These are phyloP conservation scores for Ogataea pilisensis DNA, from an alignment of 805 yeast genomes.

Conservation along the genomic window DNA sequence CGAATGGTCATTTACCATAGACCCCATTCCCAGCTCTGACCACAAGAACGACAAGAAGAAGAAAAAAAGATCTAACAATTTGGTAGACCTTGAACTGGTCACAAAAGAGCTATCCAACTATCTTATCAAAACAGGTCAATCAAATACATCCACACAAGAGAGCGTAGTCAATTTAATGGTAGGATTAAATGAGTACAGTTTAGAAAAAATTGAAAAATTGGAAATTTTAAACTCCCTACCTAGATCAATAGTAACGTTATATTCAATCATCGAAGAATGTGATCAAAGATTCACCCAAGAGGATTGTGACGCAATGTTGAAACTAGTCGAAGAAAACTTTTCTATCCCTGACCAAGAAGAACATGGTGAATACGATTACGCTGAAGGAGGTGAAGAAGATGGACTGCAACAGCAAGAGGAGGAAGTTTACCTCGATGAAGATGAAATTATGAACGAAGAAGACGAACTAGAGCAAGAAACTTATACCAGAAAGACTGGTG, in stretches of 20 bases:
- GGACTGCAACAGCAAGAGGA: too few relatives aligned
- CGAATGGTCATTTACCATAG: conserved; percentile 41
- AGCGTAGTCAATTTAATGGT: conserved; percentile 34
- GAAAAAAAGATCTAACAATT: conserved; percentile 27
- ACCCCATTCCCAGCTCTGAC: conserved; percentile 7
- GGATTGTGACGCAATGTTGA: conserved; percentile 55
- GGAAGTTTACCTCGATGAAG: conserved; percentile 19
- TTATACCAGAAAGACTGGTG: conserved; percentile 7
- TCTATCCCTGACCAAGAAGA: conserved; percentile 38
- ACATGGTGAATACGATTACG: too few relatives aligned
- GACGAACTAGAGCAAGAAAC: conserved; percentile 28
- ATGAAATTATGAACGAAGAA: conserved; percentile 19
- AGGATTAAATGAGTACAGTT: conserved; percentile 44
- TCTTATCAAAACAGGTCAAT: conserved; percentile 33
- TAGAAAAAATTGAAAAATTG: conserved; percentile 79
- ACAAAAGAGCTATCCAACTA: conserved; percentile 45
- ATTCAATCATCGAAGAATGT: conserved; percentile 85
- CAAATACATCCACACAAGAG: conserved; percentile 29
- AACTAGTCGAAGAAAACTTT: conserved; percentile 48
- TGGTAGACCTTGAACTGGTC: conserved; percentile 46
- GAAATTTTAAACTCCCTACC: conserved; percentile 85
- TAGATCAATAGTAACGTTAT: conserved; percentile 70
- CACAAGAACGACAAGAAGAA: conserved; percentile 20
- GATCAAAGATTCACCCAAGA: conserved; percentile 78
- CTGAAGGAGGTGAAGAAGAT: conserved; percentile 15